Evolutionary conservation across 2,329 filamentous ascomycete species (phyloP).

Genomic region (Nemania sp.): DNA sequence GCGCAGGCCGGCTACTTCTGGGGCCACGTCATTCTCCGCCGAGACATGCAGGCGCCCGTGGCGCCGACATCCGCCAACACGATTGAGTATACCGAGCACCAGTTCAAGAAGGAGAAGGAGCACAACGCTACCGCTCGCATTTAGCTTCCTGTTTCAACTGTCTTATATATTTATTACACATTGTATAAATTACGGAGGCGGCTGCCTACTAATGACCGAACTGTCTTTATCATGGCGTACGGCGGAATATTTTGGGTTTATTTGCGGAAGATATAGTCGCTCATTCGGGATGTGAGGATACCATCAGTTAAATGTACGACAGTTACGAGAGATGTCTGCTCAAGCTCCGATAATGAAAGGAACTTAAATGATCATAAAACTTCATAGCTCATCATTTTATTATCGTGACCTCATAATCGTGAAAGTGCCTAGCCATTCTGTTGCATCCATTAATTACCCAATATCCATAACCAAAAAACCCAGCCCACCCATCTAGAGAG

Average conservation of each 20-base stretch:
- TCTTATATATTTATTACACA: not conserved
- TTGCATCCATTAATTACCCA: too few relatives aligned
- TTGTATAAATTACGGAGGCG: not conserved
- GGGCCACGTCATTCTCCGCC: slow-evolving; percentile 37
- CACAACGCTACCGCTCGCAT: slow-evolving; percentile 36
- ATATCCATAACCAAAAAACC: too few relatives aligned
- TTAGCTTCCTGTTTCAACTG: slow-evolving; percentile 9
- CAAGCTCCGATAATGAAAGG: not conserved
- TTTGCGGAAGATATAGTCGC: slow-evolving; percentile 1
- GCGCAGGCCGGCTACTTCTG: slow-evolving; percentile 40
- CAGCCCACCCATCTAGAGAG: too few relatives aligned
- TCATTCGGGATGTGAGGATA: slow-evolving; percentile 14
- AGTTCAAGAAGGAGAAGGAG: slow-evolving; percentile 34
- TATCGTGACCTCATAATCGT: too few relatives aligned
- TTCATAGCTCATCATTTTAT: slow-evolving; percentile 7
- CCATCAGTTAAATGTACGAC: slow-evolving; percentile 5
- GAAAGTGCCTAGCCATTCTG: too few relatives aligned
- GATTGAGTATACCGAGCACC: slow-evolving; percentile 33
- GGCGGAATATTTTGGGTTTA: not conserved
- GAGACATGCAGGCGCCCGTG: slow-evolving; percentile 33
- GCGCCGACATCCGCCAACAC: slow-evolving; percentile 30
- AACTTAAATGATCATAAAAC: slow-evolving; percentile 2
- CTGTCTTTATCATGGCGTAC: not conserved
- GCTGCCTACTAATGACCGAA: not conserved
- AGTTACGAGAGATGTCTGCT: not conserved